Evolutionary conservation across 1,284 basidiomycete genomes (phyloP).

Genomic region (Rhodofomes roseus): DNA sequence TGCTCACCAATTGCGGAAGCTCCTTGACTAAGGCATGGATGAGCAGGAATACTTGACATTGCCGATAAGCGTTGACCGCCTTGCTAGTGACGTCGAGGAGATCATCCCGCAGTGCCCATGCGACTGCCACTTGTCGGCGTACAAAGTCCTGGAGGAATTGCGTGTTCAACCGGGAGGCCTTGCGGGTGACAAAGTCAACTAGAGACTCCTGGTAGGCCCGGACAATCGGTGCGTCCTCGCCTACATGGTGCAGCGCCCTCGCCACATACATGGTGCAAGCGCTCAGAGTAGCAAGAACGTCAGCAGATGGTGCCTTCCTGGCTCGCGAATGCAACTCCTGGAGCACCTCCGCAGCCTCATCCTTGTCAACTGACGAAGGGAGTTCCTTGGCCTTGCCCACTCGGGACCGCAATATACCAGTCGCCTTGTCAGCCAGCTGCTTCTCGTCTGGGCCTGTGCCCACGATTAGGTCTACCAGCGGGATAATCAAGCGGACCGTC

Average conservation of each 20-base stretch:
- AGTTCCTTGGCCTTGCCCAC: slow-evolving; percentile 75
- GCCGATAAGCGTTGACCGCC: slow-evolving; percentile 74
- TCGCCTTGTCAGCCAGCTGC: slow-evolving; percentile 84
- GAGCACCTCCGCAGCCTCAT: slow-evolving; percentile 47
- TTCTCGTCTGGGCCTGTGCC: slow-evolving; percentile 70
- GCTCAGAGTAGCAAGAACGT: slow-evolving; percentile 62
- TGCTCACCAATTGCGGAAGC: slow-evolving; percentile 48
- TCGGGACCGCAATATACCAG: slow-evolving; percentile 71
- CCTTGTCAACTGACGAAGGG: slow-evolving; percentile 47
- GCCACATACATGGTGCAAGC: slow-evolving; percentile 74
- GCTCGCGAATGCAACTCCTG: slow-evolving; percentile 74
- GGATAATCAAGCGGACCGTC: slow-evolving; percentile 65
- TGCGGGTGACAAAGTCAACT: slow-evolving; percentile 77
- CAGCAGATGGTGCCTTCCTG: slow-evolving; percentile 60
- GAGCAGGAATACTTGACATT: slow-evolving; percentile 72
- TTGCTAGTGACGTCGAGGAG: slow-evolving; percentile 52
- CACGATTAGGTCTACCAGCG: slow-evolving; percentile 73
- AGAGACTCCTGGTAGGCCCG: slow-evolving; percentile 68
- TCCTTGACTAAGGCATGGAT: slow-evolving; percentile 66
- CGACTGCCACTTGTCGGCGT: slow-evolving; percentile 61
- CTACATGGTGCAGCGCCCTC: slow-evolving; percentile 48
- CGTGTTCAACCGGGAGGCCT: slow-evolving; percentile 73
- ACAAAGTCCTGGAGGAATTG: slow-evolving; percentile 81
- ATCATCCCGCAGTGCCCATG: slow-evolving; percentile 65
- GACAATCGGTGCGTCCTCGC: slow-evolving; percentile 42